Percentiles rank a stretch among this genome's conserved stretches.
Evolutionary conservation across 805 yeast species (phyloP).

Genomic region (Ogataea glucozyma): DNA sequence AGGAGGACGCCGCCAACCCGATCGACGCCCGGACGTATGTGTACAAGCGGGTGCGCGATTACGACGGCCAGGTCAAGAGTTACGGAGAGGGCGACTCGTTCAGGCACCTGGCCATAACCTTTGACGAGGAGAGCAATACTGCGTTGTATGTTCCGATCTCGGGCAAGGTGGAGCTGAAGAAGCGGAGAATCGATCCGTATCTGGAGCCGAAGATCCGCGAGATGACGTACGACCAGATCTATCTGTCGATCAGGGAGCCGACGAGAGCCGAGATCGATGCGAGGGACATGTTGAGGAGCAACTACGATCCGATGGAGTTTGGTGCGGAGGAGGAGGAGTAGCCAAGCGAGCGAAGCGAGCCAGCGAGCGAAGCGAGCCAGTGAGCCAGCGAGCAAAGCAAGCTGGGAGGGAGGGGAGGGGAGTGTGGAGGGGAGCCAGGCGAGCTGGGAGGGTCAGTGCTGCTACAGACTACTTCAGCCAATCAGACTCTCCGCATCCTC

Average conservation of each 20-base stretch:
- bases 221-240: conserved; percentile 60
- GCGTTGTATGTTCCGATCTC: conserved; percentile 78
- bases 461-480: too few relatives aligned
- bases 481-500: too few relatives aligned
- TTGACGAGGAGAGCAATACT: conserved; percentile 52
- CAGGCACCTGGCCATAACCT: conserved; percentile 70
- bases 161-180: conserved; percentile 78
- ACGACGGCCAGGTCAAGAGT: conserved; percentile 63
- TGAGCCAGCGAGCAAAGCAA: too few relatives aligned
- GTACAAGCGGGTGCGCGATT: conserved; percentile 72
- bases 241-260: conserved; percentile 68
- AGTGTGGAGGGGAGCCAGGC: too few relatives aligned
- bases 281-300: conserved; percentile 68
- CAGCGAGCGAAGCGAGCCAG: conserved; percentile 36
- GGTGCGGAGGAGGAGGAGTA: conserved; percentile 60
- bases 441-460: too few relatives aligned
- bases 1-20: conserved; percentile 45
- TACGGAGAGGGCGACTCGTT: conserved; percentile 41
- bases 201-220: conserved; percentile 56
- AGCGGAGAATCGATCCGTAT: conserved; percentile 72
- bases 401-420: too few relatives aligned
- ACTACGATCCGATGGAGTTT: conserved; percentile 77
- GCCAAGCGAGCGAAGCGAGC: conserved; percentile 27
- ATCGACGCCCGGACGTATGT: conserved; percentile 46
- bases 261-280: conserved; percentile 65